These are phyloP conservation scores for Magnolia officinalis DNA, from an alignment of 164 flowering plant species.

Conservation along the genomic window DNA sequence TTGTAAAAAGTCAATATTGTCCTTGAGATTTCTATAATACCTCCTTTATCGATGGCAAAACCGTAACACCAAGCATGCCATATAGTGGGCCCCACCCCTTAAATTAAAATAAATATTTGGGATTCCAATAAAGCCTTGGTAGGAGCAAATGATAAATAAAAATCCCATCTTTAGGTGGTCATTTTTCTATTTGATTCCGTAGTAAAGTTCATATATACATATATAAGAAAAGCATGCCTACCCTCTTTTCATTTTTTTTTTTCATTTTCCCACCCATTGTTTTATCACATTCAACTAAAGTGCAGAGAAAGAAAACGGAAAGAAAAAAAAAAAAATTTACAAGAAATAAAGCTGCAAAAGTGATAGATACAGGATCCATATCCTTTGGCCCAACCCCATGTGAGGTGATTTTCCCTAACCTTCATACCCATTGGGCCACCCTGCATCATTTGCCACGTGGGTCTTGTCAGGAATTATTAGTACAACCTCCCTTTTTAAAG, in stretches of 20 bases:
- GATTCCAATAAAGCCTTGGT: constrained; percentile 14
- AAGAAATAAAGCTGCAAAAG: constrained; percentile 10
- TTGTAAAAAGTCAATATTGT: no score
- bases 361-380: constrained; percentile 5
- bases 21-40: no score
- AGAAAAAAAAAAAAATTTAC: not conserved
- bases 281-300: constrained; percentile 1
- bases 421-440: not conserved
- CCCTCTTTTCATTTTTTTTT: not conserved
- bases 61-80: no score
- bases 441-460: not conserved
- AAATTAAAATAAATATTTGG: constrained; percentile 5
- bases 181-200: constrained; percentile 1
- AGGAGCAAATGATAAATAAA: constrained; percentile 1
- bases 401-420: not conserved
- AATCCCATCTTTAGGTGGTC: not conserved
- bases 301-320: not conserved
- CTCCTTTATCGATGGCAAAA: no score
- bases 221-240: not conserved
- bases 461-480: not conserved
- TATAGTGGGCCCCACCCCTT: no score
- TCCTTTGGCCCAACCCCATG: not conserved
- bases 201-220: not conserved
- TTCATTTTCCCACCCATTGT: not conserved
- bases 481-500: no score